phyloP scores from a whole-genome alignment of 1,284 basidiomycete genomes.

The Trichosporon ovoides region DNA sequence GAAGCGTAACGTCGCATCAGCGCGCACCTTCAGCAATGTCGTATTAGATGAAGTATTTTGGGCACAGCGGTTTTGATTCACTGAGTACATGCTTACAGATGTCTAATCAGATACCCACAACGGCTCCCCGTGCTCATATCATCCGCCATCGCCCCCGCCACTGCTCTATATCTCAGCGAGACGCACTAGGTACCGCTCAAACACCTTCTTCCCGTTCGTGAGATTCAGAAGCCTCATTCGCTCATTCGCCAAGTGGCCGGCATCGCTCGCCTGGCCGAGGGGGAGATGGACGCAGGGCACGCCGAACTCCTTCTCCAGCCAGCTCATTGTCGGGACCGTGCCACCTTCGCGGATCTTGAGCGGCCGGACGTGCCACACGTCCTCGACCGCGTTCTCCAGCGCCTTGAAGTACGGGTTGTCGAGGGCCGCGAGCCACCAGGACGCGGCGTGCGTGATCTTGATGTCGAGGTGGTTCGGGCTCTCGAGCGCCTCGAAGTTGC shows the following conservation, averaged over 20 bases:
- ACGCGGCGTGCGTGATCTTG: conserved; percentile 72
- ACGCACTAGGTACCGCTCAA: conserved; percentile 41
- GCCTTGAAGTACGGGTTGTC: conserved; percentile 77
- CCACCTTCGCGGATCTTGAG: conserved; percentile 91
- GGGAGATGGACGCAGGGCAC: conserved; percentile 50
- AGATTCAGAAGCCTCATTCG: conserved; percentile 49
- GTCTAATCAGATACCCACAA: not conserved
- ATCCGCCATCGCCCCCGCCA: not conserved
- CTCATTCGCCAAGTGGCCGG: conserved; percentile 50
- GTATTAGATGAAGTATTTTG: no score
- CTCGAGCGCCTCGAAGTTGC: conserved; percentile 59
- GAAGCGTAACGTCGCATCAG: not conserved
- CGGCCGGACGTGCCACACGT: conserved; percentile 80
- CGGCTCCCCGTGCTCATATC: conserved; percentile 1
- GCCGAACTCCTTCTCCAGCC: conserved; percentile 79
- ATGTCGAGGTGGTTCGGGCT: conserved; percentile 73
- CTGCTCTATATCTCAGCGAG: conserved; percentile 25
- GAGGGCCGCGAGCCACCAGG: conserved; percentile 92
- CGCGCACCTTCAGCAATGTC: no score
- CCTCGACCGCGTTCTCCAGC: conserved; percentile 69
- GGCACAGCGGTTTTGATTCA: no score
- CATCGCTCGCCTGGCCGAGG: conserved; percentile 43
- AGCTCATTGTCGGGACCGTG: conserved; percentile 78
- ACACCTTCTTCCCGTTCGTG: conserved; percentile 46
- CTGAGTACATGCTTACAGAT: no score